Percentiles rank a stretch among this genome's conserved stretches.
Conservation (phyloP, 2,329 filamentous ascomycete species). For the Ceratocystis lukuohia region DNA sequence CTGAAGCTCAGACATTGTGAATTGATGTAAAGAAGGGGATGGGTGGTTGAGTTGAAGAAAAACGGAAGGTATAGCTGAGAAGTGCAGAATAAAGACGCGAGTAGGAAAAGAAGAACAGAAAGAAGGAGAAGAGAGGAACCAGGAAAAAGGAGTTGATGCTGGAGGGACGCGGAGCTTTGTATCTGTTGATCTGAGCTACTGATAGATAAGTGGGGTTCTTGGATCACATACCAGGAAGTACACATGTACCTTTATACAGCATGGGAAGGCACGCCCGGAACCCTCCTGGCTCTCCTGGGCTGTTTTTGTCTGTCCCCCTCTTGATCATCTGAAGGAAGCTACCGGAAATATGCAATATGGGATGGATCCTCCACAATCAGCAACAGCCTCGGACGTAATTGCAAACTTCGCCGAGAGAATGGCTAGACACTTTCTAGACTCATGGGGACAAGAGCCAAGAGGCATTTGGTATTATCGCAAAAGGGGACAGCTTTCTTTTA, state of each 20-base stretch:
- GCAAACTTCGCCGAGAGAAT: not conserved
- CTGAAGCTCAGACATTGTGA: slow-evolving; percentile 51
- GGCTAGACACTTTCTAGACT: not conserved
- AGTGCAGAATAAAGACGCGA: not conserved
- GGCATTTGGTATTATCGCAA: not conserved
- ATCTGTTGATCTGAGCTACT: slow-evolving; percentile 8
- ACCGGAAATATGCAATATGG: not conserved
- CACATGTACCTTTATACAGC: slow-evolving; percentile 2
- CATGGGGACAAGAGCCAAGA: not conserved
- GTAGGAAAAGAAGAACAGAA: not conserved
- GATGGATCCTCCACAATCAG: not conserved
- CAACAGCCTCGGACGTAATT: not conserved
- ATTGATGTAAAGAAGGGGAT: not conserved
- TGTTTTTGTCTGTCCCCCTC: not conserved
- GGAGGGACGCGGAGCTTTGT: slow-evolving; percentile 4
- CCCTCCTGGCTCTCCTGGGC: not conserved
- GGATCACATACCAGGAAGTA: not conserved
- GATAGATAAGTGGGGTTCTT: slow-evolving; percentile 5
- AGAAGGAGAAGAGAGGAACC: slow-evolving; percentile 3
- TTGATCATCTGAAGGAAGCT: not conserved
- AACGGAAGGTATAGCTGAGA: not conserved
- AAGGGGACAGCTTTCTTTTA: not conserved
- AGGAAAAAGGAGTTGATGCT: not conserved
- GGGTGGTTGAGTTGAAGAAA: not conserved
- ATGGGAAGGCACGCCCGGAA: not conserved